phyloP scores from a whole-genome alignment of 306 rosid species.

The Sicyos baderoa region DNA sequence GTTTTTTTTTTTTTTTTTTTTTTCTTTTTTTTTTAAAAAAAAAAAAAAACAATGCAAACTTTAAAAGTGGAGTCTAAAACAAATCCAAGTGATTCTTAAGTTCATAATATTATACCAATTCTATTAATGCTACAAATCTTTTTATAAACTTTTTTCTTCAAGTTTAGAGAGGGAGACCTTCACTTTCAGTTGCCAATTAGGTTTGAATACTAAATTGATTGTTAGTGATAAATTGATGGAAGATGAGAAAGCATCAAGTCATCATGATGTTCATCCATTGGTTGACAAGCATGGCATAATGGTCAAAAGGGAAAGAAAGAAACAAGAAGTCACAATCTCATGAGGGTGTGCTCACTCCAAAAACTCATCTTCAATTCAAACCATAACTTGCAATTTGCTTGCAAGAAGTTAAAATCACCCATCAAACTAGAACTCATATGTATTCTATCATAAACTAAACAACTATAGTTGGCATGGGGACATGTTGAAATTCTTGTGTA shows the following conservation, averaged over 20 bases:
- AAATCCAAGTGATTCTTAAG: too few relatives aligned
- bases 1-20: too few relatives aligned
- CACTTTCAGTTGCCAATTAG: not conserved
- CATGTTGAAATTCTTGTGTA: constrained; percentile 4
- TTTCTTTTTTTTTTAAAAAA: too few relatives aligned
- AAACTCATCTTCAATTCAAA: not conserved
- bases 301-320: not conserved
- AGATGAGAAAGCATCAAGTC: constrained; percentile 1
- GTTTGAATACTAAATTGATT: not conserved
- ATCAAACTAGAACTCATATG: not conserved
- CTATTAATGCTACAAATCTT: too few relatives aligned
- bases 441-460: constrained; percentile 2
- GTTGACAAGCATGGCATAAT: constrained; percentile 2
- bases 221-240: not conserved
- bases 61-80: too few relatives aligned
- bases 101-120: too few relatives aligned
- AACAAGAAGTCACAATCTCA: not conserved
- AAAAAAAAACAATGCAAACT: too few relatives aligned
- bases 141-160: too few relatives aligned
- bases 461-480: not conserved
- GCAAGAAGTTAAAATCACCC: not conserved
- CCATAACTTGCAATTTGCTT: not conserved
- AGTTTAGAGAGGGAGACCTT: not conserved
- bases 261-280: not conserved
- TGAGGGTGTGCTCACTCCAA: not conserved